A percentile compares a stretch with the other conserved stretches of the same genome.
Conservation (phyloP, 1,284 basidiomycete species). For the Ceratobasidium sp. region DNA sequence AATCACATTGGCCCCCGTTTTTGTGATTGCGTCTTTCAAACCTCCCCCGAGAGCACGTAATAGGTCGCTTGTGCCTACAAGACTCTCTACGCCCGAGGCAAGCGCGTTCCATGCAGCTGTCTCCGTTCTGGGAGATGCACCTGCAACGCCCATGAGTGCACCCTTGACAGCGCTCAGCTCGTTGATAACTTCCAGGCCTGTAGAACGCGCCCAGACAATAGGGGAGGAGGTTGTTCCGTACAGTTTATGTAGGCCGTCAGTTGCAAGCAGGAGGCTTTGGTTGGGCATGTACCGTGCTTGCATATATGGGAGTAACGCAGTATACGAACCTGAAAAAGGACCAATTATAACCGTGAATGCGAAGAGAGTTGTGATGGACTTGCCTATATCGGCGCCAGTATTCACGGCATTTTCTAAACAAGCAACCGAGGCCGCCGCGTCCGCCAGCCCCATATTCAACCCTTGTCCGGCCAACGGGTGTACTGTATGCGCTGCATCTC, state of each 20-base stretch:
- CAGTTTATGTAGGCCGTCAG: constrained; percentile 90
- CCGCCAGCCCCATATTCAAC: constrained; percentile 91
- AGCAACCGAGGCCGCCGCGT: constrained; percentile 78
- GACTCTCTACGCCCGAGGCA: constrained; percentile 58
- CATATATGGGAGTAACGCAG: constrained; percentile 80
- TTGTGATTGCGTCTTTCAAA: constrained; percentile 31
- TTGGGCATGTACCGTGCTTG: constrained; percentile 86
- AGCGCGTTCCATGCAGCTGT: constrained; percentile 55
- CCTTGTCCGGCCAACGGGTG: constrained; percentile 99
- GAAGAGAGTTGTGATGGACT: constrained; percentile 23
- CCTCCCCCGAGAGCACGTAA: constrained; percentile 36
- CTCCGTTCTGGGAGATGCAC: constrained; percentile 55
- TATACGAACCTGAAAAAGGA: constrained; percentile 74
- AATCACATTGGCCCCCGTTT: constrained; percentile 17
- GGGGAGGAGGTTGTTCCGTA: constrained; percentile 76
- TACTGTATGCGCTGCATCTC: constrained; percentile 95
- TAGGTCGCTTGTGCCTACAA: constrained; percentile 54
- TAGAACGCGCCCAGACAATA: constrained; percentile 86
- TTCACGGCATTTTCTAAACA: constrained; percentile 71
- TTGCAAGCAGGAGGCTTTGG: constrained; percentile 83
- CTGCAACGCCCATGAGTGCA: constrained; percentile 85
- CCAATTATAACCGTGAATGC: not conserved
- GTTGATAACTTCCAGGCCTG: constrained; percentile 91
- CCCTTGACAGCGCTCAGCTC: constrained; percentile 86
- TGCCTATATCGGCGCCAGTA: constrained; percentile 84